Evolutionary conservation across 2,329 filamentous ascomycete species (phyloP).

Genomic region (Colletotrichum truncatum): DNA sequence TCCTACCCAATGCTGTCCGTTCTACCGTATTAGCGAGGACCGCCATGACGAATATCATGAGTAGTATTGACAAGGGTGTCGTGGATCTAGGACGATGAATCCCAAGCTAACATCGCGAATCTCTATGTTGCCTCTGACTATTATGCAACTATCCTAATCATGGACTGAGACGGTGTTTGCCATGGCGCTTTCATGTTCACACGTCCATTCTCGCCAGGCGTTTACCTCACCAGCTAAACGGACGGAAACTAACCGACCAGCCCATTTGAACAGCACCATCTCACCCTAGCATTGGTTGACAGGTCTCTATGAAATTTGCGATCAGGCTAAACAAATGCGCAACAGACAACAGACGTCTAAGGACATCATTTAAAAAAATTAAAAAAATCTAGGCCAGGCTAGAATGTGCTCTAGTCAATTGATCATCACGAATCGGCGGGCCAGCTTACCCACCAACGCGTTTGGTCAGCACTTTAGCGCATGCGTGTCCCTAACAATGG

Average conservation of each 20-base stretch:
- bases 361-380: not conserved
- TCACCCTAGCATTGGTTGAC: conserved; percentile 7
- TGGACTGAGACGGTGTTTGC: not conserved
- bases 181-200: not conserved
- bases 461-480: conserved; percentile 17
- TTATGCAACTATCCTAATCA: conserved; percentile 15
- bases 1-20: not conserved
- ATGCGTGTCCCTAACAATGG: conserved; percentile 12
- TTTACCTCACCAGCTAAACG: not conserved
- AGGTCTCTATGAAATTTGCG: not conserved
- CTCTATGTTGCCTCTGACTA: conserved; percentile 1
- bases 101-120: conserved; percentile 24
- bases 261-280: not conserved
- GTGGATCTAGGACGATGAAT: conserved; percentile 12
- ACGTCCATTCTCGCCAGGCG: not conserved
- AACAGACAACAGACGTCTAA: too few species aligned
- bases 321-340: not conserved
- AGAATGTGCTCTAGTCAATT: conserved; percentile 16
- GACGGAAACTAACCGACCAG: conserved; percentile 4
- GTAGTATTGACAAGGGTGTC: conserved; percentile 24
- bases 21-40: conserved; percentile 3
- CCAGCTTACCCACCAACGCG: conserved; percentile 24
- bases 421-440: conserved; percentile 2
- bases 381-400: conserved; percentile 14
- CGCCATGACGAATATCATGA: conserved; percentile 24